Base-by-base conservation (phyloP, 2,329 filamentous ascomycete species). In the Didymella pinodella region DNA sequence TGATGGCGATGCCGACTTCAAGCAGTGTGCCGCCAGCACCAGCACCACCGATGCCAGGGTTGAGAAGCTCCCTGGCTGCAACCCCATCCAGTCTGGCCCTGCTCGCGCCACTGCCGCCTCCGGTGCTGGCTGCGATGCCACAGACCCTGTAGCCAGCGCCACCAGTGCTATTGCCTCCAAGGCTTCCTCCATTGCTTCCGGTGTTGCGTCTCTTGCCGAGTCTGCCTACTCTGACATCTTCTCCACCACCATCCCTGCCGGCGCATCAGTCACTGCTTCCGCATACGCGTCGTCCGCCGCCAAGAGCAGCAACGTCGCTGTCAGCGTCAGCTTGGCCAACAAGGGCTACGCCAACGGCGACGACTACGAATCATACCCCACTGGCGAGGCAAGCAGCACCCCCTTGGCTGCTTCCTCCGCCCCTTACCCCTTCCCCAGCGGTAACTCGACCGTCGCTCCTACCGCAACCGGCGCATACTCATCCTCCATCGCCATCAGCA, bases 31-130 rank as follows among this genome's bases (percentile, higher is more conserved):
- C 16, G 73, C 72, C 7, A 65, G 45, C 26, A 48, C 48, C 0
- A 58, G 62, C 14, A 65, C 62, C 47, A 65, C 68, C 34, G 36
- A 38, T 8, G 47, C 59, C 18, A 61, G 65, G 20, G 47, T 77
- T 6, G 66, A 75, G 14, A 69, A 67, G 52, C 73, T 78, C 7
- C 75, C 75, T 34, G 75, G 75, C 22, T 78, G 75, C 69, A 78
- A 78, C 55, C 74, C 75, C n/a, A 54, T 78, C 28, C 75, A 78
- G 59, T 61, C 65, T 48, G 75, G 75, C 2, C 75, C 75, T 41
- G 71, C 66, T 22, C 60, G 58, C 28, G 75, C 75, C 16, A 75
- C 69, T 7, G 25, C 32, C 7, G 70, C 54, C 26, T 62, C 69
- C 54, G 74, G 73, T 8, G 61, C 66, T 18, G 69, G 65, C 16